These are phyloP conservation scores for Boechera retrofracta DNA, from an alignment of 345 rosid genomes.

Conservation along the genomic window DNA sequence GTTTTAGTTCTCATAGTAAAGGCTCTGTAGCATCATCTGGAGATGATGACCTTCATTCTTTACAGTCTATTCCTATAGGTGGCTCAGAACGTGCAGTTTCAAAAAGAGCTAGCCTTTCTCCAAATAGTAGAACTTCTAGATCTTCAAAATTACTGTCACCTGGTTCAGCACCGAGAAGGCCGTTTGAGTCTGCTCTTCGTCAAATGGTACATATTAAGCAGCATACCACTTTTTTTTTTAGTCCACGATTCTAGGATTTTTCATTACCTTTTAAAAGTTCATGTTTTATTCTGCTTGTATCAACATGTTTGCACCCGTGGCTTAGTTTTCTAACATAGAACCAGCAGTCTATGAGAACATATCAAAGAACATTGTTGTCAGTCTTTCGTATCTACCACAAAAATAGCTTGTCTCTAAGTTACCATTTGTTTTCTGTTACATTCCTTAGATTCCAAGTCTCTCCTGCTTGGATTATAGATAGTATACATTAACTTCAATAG, in stretches of 20 bases:
- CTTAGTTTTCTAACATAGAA: slow-evolving; percentile 23
- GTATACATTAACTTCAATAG: neutral
- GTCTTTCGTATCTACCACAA: slow-evolving; percentile 5
- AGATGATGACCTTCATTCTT: slow-evolving; percentile 82
- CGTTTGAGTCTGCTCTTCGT: slow-evolving; percentile 73
- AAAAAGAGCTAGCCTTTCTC: slow-evolving; percentile 59
- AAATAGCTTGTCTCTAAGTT: slow-evolving; percentile 16
- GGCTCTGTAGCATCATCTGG: slow-evolving; percentile 93
- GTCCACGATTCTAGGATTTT: neutral
- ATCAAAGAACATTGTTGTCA: slow-evolving; percentile 15
- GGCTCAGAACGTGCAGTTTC: slow-evolving; percentile 58
- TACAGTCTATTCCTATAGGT: slow-evolving; percentile 63
- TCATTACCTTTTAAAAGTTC: slow-evolving; percentile 2
- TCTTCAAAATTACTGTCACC: slow-evolving; percentile 69
- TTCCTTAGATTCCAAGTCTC: slow-evolving; percentile 11
- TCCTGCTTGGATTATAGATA: neutral
- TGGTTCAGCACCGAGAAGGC: slow-evolving; percentile 85
- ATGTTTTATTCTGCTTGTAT: slow-evolving; percentile 27
- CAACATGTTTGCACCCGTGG: slow-evolving; percentile 13
- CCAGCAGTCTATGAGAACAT: slow-evolving; percentile 16
- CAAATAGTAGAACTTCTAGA: slow-evolving; percentile 67
- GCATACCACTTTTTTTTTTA: neutral
- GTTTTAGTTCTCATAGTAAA: slow-evolving; percentile 78
- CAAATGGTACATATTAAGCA: slow-evolving; percentile 69
- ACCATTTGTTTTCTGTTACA: slow-evolving; percentile 12